Evolutionary conservation across 306 rosid genomes (phyloP).

Genomic region (Pachyrhizus erosus): DNA sequence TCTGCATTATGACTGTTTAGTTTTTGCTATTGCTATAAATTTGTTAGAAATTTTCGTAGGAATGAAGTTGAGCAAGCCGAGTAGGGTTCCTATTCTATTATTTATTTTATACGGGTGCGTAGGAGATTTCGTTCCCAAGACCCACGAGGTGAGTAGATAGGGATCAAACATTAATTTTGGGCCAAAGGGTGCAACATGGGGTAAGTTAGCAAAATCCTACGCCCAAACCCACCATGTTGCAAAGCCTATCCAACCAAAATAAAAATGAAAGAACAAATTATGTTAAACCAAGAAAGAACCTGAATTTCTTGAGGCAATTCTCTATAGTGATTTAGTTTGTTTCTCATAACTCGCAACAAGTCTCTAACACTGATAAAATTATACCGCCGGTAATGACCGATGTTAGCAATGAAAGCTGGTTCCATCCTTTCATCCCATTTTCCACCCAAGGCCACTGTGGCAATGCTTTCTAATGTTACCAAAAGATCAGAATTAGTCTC

Average conservation of each 20-base stretch:
- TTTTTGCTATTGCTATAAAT: neutral
- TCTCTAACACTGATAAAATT: constrained; percentile 81
- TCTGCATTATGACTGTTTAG: neutral
- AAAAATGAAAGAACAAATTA: constrained; percentile 4
- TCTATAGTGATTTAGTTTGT: constrained; percentile 81
- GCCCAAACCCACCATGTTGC: neutral
- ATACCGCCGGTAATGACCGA: constrained; percentile 76
- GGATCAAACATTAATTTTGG: neutral
- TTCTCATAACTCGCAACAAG: constrained; percentile 83
- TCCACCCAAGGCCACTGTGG: constrained; percentile 61
- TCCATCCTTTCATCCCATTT: constrained; percentile 87
- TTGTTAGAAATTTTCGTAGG: neutral
- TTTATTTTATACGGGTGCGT: neutral
- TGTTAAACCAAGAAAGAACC: constrained; percentile 52
- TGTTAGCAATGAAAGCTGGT: constrained; percentile 61
- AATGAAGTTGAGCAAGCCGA: neutral
- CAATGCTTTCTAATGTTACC: constrained; percentile 65
- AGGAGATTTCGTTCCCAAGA: neutral
- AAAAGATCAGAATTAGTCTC: constrained; percentile 55
- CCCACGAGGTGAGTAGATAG: neutral
- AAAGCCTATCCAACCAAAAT: neutral
- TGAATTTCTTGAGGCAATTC: constrained; percentile 83
- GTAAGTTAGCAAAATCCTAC: neutral
- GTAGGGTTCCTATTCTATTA: neutral
- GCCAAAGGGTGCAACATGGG: neutral